These are phyloP conservation scores for Pulicaria dysenterica DNA, from an alignment of 129 eudicot species.

Conservation along the genomic window DNA sequence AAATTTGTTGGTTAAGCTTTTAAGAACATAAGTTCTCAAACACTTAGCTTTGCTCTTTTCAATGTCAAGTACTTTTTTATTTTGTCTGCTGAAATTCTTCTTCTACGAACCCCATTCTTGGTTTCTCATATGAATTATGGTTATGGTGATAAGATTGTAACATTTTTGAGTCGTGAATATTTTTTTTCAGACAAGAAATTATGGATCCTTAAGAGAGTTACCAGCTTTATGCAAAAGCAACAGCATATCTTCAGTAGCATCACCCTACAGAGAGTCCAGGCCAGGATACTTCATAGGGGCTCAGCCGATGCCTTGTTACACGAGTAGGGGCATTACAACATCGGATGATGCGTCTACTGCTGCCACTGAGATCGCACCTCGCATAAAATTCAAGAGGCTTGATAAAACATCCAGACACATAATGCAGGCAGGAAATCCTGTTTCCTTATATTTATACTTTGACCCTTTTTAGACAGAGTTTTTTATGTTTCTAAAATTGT, in stretches of 20 bases:
- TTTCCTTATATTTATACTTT: neutral
- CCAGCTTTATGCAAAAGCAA: constrained; percentile 22
- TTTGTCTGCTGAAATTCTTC: no score
- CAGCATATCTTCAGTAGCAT: constrained; percentile 22
- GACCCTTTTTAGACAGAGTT: neutral
- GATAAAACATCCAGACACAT: constrained; percentile 83
- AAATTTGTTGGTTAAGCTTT: no score
- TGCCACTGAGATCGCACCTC: constrained; percentile 45
- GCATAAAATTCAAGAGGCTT: constrained; percentile 70
- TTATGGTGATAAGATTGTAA: constrained; percentile 6
- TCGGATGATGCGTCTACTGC: constrained; percentile 38
- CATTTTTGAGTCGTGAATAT: neutral
- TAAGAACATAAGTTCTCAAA: no score
- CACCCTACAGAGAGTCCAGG: neutral
- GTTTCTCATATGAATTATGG: neutral
- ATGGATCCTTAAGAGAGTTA: constrained; percentile 36
- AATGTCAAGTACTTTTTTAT: no score
- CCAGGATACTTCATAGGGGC: neutral
- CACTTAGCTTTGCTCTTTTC: no score
- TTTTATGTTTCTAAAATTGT: neutral
- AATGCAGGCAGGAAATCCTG: constrained; percentile 59
- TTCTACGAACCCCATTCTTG: neutral
- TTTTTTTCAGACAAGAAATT: constrained; percentile 33
- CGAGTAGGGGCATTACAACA: constrained; percentile 51
- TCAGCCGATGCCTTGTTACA: constrained; percentile 17